phyloP scores from a whole-genome alignment of 2,329 filamentous ascomycete species.

The Botrytis medusae region DNA sequence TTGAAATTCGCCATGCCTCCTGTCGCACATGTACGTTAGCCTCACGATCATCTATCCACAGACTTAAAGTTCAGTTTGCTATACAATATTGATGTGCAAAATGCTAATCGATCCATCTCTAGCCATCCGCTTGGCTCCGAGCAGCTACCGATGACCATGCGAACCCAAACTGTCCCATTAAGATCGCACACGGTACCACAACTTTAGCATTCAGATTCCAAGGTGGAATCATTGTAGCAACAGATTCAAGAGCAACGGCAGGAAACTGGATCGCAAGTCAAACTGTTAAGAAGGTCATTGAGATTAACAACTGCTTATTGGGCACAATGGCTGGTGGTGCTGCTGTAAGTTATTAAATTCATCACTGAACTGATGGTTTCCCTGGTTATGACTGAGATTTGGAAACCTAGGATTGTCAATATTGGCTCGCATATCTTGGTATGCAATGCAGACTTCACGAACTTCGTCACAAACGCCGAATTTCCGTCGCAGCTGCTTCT shows the following conservation, averaged over 20 bases:
- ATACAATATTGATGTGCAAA: conserved; percentile 10
- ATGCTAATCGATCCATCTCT: conserved; percentile 53
- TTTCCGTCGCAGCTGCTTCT: conserved; percentile 92
- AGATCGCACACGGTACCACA: conserved; percentile 98
- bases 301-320: conserved; percentile 91
- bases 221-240: conserved; percentile 96
- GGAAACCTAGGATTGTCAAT: conserved; percentile 81
- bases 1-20: conserved; percentile 95
- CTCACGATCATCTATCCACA: conserved; percentile 17
- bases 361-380: background rate
- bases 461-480: conserved; percentile 97
- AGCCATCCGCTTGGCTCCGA: conserved; percentile 93
- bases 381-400: conserved; percentile 1
- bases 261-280: conserved; percentile 99
- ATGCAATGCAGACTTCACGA: conserved; percentile 99
- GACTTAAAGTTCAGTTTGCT: conserved; percentile 21
- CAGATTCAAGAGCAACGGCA: conserved; percentile 93
- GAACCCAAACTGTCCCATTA: conserved; percentile 97
- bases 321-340: conserved; percentile 98
- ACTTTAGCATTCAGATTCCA: conserved; percentile 98
- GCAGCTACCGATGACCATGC: conserved; percentile 95
- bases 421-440: conserved; percentile 97
- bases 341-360: conserved; percentile 57
- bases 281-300: conserved; percentile 99
- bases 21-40: conserved; percentile 72